phyloP scores from a whole-genome alignment of 179 eudicot species.

The Carnegiea gigantea region DNA sequence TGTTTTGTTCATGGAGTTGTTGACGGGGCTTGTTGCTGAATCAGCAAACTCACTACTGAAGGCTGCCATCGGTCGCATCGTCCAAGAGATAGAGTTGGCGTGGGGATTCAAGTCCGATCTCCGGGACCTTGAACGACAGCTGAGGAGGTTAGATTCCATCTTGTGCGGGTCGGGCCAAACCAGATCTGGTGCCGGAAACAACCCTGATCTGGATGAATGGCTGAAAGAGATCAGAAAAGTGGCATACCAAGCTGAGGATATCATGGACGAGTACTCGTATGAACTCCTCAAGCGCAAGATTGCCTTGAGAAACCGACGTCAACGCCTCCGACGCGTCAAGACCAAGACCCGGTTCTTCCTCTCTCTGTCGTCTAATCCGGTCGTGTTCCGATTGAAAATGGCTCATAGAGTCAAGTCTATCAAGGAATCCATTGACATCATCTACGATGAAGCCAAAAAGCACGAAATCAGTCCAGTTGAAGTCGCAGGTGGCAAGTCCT shows the following conservation, averaged over 20 bases:
- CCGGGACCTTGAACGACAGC: background rate
- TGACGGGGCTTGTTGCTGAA: background rate
- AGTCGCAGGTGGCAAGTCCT: background rate
- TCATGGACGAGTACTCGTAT: conserved; percentile 22
- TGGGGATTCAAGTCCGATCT: conserved; percentile 12
- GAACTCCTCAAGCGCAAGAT: background rate
- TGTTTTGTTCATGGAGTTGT: background rate
- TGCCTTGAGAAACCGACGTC: no score
- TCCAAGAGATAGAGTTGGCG: background rate
- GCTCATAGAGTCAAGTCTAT: conserved; percentile 7
- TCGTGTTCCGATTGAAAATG: conserved; percentile 9
- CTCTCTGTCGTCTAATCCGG: background rate
- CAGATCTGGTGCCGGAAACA: background rate
- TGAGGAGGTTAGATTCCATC: background rate
- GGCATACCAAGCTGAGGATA: conserved; percentile 19
- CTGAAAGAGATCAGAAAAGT: conserved; percentile 17
- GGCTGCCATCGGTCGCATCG: background rate
- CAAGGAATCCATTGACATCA: conserved; percentile 8
- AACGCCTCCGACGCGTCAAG: no score
- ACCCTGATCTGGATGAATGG: conserved; percentile 17
- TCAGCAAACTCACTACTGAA: conserved; percentile 7
- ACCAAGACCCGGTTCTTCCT: background rate
- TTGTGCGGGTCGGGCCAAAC: background rate
- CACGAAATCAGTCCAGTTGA: conserved; percentile 22
- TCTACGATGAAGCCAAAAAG: conserved; percentile 16